Base-by-base conservation (phyloP, 2,329 filamentous ascomycete genomes). In the Lachnellula arida region DNA sequence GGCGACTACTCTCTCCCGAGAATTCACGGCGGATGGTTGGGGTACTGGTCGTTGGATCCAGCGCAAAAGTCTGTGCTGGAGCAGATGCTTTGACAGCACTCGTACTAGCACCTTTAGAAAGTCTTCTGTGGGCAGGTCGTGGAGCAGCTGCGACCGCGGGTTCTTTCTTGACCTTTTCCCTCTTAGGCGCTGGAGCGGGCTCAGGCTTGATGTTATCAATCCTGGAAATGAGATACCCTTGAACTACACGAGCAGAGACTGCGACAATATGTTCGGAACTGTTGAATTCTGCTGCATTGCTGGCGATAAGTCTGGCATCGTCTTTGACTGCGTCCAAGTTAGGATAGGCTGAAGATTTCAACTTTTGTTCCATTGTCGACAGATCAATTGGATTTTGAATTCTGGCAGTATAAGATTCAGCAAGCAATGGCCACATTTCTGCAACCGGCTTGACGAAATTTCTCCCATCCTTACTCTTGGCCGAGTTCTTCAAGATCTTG, bases 1-100 rank as follows among this genome's bases (percentile, higher is more conserved):
- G 92, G 51, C 94, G 84, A 61, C 85, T 81, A 55, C 86, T 88
- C 63, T 91, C 89, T 4, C 81, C 80, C 56, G 85, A 87, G 1
- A 90, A 96, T 66, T 95, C 91, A 19, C 93, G 88, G 53, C 94
- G 87, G 61, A 94, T 94, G 40, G 91, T 79, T 8, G 91, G 91
- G 40, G 90, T 80, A 1, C 89, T 90, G 11, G 66, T 67, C 64
- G 90, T 85, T 1, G 89, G 84, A 23, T 88, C 84, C 11, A 95
- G 77, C 2, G 91, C 89, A 72, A 91, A 95, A 0, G 87, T 81
- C 32, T 79, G 80, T 5, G 76, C 73, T 19, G 78, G 65, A 14
- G 68, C 59, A 14, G 72, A 65, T 11, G 72, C 64, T 3, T 51
- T 66, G 7, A 58, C 62, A 2, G 73, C 70, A 35, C 69, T 69